A percentile compares a stretch with the other conserved stretches of the same genome.
phyloP scores from a whole-genome alignment of 805 yeast genomes.

The Saccharomycopsis olivae region DNA sequence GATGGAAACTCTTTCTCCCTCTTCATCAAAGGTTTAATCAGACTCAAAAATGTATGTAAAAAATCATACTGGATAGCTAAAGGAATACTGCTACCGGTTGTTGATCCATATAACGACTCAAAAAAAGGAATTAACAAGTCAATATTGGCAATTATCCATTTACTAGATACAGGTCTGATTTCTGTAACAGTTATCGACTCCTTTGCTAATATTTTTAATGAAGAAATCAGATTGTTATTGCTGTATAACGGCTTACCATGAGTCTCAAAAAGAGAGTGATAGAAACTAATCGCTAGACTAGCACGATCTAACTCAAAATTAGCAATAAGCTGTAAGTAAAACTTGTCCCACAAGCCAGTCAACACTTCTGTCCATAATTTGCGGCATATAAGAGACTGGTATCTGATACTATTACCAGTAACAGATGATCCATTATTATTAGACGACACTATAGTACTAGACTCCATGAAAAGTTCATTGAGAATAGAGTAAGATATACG shows the following conservation, averaged over 20 bases:
- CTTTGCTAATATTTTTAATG: background rate
- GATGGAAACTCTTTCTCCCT: slow-evolving; percentile 5
- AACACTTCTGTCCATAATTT: background rate
- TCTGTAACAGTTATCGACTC: background rate
- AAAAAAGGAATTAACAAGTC: too few species aligned
- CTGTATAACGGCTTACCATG: background rate
- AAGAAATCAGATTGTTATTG: background rate
- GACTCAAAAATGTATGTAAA: background rate
- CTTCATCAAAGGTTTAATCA: slow-evolving; percentile 1
- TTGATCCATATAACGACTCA: too few species aligned
- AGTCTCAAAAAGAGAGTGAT: background rate
- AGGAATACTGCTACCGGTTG: too few species aligned
- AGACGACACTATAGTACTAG: too few species aligned
- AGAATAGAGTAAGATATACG: too few species aligned
- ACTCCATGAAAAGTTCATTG: too few species aligned
- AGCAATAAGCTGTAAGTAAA: background rate
- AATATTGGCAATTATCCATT: slow-evolving; percentile 4
- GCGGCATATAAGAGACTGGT: too few species aligned
- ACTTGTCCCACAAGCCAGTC: background rate
- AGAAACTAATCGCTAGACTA: background rate
- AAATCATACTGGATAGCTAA: slow-evolving; percentile 1
- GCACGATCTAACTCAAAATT: background rate
- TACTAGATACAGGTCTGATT: background rate
- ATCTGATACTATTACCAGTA: background rate
- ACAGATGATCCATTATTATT: background rate